Evolutionary conservation across 139 green algal genomes (phyloP), one percentile per base, ranked within the genome.

Genomic region (Chlamydomonas sp.): DNA sequence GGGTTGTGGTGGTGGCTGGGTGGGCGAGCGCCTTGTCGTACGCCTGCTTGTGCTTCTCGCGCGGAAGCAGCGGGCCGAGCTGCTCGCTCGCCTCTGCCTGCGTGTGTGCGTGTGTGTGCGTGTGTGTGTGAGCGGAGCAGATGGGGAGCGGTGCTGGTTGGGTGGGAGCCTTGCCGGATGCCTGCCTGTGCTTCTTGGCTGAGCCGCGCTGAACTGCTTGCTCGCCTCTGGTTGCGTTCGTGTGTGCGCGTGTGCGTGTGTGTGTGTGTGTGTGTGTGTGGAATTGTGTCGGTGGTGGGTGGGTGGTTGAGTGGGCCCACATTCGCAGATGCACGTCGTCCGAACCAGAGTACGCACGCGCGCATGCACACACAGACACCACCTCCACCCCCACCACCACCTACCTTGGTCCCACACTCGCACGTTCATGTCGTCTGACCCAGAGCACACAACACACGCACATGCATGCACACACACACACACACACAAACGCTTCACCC

Each of bases 401-500:
- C n/a, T 61, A 84, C 78, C 82, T 96, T 96, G n/a, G n/a, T n/a
- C n/a, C 90, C 90, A 96, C 26, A 91, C 75, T 37, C 90, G 79
- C 33, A 96, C 76, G 83, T 96, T 96, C 84, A 92, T 90, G 82
- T 96, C 90, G 66, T 96, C 90, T 31, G 75, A 88, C 58, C 88
- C 94, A 4, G 78, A 91, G 78, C 97, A 92, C 6, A 99, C 89
- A 72, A n/a, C n/a, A n/a, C n/a, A n/a, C n/a, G n/a, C n/a, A n/a
- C n/a, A n/a, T n/a, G n/a, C n/a, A n/a, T n/a, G n/a, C n/a, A n/a
- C n/a, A n/a, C n/a, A n/a, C n/a, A n/a, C n/a, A n/a, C n/a, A n/a
- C n/a, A n/a, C n/a, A n/a, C n/a, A n/a, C n/a, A n/a, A n/a, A n/a
- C n/a, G n/a, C n/a, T n/a, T n/a, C n/a, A n/a, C n/a, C n/a, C n/a